Evolutionary conservation across 2,329 filamentous ascomycete genomes (phyloP), one percentile per base, ranked within the genome.

Genomic region (Knoxdaviesia proteae): DNA sequence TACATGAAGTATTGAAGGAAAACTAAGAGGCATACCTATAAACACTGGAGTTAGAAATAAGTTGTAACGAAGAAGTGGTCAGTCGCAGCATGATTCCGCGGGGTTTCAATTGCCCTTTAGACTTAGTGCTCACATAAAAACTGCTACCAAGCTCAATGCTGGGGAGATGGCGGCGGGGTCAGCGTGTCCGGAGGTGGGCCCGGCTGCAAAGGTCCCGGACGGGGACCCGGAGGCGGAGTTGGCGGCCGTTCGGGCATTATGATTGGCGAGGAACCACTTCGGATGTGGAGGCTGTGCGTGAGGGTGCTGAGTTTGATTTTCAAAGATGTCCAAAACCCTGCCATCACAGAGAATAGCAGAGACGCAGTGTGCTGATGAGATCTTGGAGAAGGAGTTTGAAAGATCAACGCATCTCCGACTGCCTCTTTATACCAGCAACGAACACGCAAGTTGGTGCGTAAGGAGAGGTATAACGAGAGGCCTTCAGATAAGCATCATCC

Each of bases 161-260:
- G 35, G 8, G 41, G 41, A 7, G 41, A 42, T 31, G 41, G 41
- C 6, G 41, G 41, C 9, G 41, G 41, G 5, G 41, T 42, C 6
- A 36, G 41, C 5, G 36, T 42, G 36, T 42, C 36, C 7, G 41
- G 41, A 3, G 41, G 41, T 7, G 41, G 40, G 31, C 40, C 33
- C 3, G 40, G 41, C 33, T 34, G 31, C 9, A 42, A 31, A 11
- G 41, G 41, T 9, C 41, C 41, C 29, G 41, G 41, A n/a, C 41
- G 34, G 6, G 41, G 41, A 6, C 41, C 30, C 1, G 41, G 41
- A 33, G 41, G 41, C 6, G 41, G 41, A 9, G 41, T 42, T 4
- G 41, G 41, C 33, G 41, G 41, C 34, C 36, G 37, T 10, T 32
- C 32, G 7, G 41, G 41, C 34, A 38, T 29, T 20, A 36, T 34